phyloP scores from a whole-genome alignment of 192 early-diverging fungal species.

The Coemansia aciculifera region DNA sequence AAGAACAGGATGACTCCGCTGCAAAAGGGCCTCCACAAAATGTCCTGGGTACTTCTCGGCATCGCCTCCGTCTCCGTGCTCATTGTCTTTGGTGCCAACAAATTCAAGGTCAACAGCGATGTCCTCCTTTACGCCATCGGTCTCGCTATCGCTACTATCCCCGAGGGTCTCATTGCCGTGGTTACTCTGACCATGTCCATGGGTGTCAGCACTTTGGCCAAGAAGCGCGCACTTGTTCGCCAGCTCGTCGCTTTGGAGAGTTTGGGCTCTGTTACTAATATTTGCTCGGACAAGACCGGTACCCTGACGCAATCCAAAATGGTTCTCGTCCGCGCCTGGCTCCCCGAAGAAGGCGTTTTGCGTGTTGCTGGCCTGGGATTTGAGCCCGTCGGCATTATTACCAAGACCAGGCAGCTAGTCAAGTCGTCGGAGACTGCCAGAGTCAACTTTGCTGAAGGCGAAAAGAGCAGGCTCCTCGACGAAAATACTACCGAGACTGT shows the following conservation, averaged over 20 bases:
- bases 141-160: slow-evolving; percentile 91
- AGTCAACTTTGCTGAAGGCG: slow-evolving; percentile 31
- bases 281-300: slow-evolving; percentile 96
- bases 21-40: slow-evolving; percentile 68
- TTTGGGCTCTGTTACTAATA: slow-evolving; percentile 87
- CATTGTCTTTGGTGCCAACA: slow-evolving; percentile 77
- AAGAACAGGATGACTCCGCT: slow-evolving; percentile 62
- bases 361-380: slow-evolving; percentile 68
- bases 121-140: slow-evolving; percentile 77
- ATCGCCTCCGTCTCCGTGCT: slow-evolving; percentile 73
- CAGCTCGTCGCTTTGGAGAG: slow-evolving; percentile 87
- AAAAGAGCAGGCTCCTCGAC: slow-evolving; percentile 11
- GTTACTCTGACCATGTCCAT: slow-evolving; percentile 93
- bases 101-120: slow-evolving; percentile 62
- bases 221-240: slow-evolving; percentile 84
- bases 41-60: slow-evolving; percentile 77
- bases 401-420: slow-evolving; percentile 32
- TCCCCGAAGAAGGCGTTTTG: slow-evolving; percentile 70
- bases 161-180: slow-evolving; percentile 92
- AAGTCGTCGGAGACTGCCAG: neutral
- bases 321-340: slow-evolving; percentile 84
- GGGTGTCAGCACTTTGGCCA: slow-evolving; percentile 85
- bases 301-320: slow-evolving; percentile 95
- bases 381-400: slow-evolving; percentile 59
- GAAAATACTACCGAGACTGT: slow-evolving; percentile 17